These are phyloP conservation scores for Oryza meridionalis DNA, from an alignment of 176 grass and related monocot genomes.

Conservation along the genomic window DNA sequence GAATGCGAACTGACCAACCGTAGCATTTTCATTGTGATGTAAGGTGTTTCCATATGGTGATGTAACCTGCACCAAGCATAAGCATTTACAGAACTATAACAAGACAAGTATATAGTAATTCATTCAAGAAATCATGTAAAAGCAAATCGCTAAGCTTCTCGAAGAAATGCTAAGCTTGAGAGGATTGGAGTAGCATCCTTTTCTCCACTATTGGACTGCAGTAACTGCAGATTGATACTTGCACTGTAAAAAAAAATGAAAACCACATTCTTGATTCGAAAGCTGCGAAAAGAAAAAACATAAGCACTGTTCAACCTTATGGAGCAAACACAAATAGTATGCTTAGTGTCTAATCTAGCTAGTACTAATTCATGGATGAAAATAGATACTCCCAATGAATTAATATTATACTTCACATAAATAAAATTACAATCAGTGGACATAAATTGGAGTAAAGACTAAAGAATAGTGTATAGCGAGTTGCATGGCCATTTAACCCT, in stretches of 20 bases:
- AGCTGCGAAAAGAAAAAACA: not conserved
- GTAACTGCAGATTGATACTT: not conserved
- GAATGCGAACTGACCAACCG: constrained; percentile 81
- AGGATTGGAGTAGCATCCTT: not conserved
- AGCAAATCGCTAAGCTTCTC: not conserved
- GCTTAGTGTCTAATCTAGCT: not conserved
- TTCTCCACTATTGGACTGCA: not conserved
- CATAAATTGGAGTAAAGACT: not conserved
- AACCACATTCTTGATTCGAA: not conserved
- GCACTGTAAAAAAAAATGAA: not conserved
- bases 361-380: not conserved
- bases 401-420: not conserved
- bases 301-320: not conserved
- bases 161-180: constrained; percentile 10
- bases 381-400: not conserved
- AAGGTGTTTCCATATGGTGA: constrained; percentile 84
- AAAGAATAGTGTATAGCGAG: not conserved
- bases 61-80: constrained; percentile 69
- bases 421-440: not conserved
- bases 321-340: constrained; percentile 1
- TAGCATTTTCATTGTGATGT: constrained; percentile 71
- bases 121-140: constrained; percentile 4
- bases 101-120: not conserved
- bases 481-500: not conserved
- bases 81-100: constrained; percentile 7